Conservation (phyloP, 2,329 filamentous ascomycete species). For the Colletotrichum destructivum region DNA sequence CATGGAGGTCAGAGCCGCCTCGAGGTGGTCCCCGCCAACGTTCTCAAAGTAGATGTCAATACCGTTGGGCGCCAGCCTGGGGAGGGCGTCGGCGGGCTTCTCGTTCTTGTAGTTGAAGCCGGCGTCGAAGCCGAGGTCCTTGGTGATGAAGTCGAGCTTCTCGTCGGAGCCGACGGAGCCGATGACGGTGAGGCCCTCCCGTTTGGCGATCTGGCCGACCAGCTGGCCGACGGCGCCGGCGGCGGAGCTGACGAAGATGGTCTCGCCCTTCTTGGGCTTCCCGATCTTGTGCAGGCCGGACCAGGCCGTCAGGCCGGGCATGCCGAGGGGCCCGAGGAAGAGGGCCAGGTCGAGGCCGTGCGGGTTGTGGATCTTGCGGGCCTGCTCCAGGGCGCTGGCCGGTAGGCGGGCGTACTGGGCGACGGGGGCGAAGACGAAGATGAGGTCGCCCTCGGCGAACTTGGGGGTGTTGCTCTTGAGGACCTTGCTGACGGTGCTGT, state of each 20-base stretch:
- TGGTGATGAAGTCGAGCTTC: slow-evolving; percentile 78
- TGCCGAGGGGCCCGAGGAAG: slow-evolving; percentile 79
- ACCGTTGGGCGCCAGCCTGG: slow-evolving; percentile 81
- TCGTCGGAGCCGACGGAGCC: slow-evolving; percentile 87
- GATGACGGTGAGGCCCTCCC: slow-evolving; percentile 83
- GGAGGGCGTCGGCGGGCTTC: slow-evolving; percentile 76
- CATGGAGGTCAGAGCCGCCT: slow-evolving; percentile 60
- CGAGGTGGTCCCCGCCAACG: slow-evolving; percentile 67
- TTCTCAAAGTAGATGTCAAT: slow-evolving; percentile 79
- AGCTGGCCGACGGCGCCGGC: slow-evolving; percentile 87
- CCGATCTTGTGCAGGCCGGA: slow-evolving; percentile 78
- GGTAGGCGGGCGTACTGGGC: slow-evolving; percentile 72
- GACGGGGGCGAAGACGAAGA: slow-evolving; percentile 64
- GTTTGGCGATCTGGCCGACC: slow-evolving; percentile 89
- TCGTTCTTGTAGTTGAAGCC: slow-evolving; percentile 95
- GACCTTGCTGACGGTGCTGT: slow-evolving; percentile 76
- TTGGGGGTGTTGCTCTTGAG: slow-evolving; percentile 75
- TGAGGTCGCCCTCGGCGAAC: slow-evolving; percentile 65
- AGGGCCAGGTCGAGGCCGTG: slow-evolving; percentile 74
- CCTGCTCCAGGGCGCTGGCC: slow-evolving; percentile 13
- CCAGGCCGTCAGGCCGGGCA: slow-evolving; percentile 77
- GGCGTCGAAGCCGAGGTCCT: slow-evolving; percentile 66
- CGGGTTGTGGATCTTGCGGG: slow-evolving; percentile 72
- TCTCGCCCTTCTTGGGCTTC: slow-evolving; percentile 76
- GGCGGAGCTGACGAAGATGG: slow-evolving; percentile 86